Base-by-base conservation (phyloP, 257 asterid genomes). In the Cordia subcordata region DNA sequence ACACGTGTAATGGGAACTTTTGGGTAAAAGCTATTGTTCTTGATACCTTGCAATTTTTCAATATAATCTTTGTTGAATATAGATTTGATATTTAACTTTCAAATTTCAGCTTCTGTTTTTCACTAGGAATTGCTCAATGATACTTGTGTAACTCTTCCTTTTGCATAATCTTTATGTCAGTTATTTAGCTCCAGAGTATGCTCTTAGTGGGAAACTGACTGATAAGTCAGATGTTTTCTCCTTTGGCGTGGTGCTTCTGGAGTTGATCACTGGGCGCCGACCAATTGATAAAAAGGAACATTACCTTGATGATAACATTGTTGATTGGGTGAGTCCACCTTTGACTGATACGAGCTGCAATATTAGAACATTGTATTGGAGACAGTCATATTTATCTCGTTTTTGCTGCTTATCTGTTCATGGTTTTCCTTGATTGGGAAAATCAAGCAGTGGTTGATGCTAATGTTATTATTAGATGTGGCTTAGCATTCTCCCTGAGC, bases 1-100 rank as follows among this genome's bases (percentile, higher is more conserved):
- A 90, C 97, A 53, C 88, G 96, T 42, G 94, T 90, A 17, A 90
- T 90, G 97, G 97, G 97, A 72, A 90, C 97, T 66, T 90, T 84
- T 45, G 97, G 97, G 96, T 90, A 77, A 69, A 80, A 53, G 35
- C 37, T 44, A 10, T 13, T 38, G 8, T 53, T 32, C 37, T 1
- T 60, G 37, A 39, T 65, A 13, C 59, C 45, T 49, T 49, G 39
- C 35, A 70, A 21, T 17, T 52, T 61, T 62, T 37, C 40, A 47
- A 27, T 53, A 58, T 53, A 58, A 55, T 46, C 20, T 10, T 11
- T 8, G 13, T 3, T 14, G 19, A 5, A 12, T 57, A 17, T 40
- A 35, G 17, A 45, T 21, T 5, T 44, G 16, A 32, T 49, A 35
- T 52, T 40, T 20, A 39, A 37, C 11, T 5, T 27, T 46, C 19